phyloP scores from a whole-genome alignment of 2,329 filamentous ascomycete genomes.

The Gnomoniopsis smithogilvyi region DNA sequence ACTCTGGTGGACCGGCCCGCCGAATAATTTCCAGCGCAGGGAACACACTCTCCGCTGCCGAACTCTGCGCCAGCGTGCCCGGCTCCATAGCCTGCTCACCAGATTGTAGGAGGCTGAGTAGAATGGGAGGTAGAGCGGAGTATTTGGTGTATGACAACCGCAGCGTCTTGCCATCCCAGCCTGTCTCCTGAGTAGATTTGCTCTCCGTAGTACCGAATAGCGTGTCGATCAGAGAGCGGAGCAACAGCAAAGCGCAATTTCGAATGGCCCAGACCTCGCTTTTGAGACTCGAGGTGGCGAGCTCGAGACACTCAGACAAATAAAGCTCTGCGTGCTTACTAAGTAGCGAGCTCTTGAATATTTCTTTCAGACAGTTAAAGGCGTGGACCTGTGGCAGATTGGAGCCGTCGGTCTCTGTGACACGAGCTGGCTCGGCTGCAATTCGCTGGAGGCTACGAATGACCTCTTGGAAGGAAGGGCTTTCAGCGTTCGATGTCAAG shows the following conservation, averaged over 20 bases:
- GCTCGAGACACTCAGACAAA: constrained; percentile 67
- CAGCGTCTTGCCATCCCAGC: constrained; percentile 62
- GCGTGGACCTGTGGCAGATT: constrained; percentile 90
- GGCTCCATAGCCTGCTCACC: constrained; percentile 43
- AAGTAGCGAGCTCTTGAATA: constrained; percentile 80
- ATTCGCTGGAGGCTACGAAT: constrained; percentile 62
- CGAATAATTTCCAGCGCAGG: constrained; percentile 80
- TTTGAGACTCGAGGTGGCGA: constrained; percentile 77
- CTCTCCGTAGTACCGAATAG: constrained; percentile 74
- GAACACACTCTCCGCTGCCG: constrained; percentile 68
- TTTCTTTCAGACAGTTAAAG: constrained; percentile 87
- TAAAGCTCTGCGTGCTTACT: constrained; percentile 70
- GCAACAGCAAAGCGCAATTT: constrained; percentile 87
- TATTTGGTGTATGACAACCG: constrained; percentile 70
- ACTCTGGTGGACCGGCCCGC: constrained; percentile 63
- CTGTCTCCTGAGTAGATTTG: constrained; percentile 58
- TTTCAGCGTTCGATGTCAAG: constrained; percentile 60
- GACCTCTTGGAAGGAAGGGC: constrained; percentile 61
- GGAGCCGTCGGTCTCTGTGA: constrained; percentile 57
- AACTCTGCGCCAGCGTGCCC: constrained; percentile 24
- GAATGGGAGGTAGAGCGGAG: constrained; percentile 59
- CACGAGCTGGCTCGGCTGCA: constrained; percentile 49
- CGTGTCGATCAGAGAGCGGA: constrained; percentile 79
- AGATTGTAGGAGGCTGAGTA: constrained; percentile 59
- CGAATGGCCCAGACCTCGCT: constrained; percentile 92